Evolutionary conservation across 495 filamentous ascomycete genomes (phyloP), one percentile per base, ranked within the genome.

Genomic region (Penicillium taxi): DNA sequence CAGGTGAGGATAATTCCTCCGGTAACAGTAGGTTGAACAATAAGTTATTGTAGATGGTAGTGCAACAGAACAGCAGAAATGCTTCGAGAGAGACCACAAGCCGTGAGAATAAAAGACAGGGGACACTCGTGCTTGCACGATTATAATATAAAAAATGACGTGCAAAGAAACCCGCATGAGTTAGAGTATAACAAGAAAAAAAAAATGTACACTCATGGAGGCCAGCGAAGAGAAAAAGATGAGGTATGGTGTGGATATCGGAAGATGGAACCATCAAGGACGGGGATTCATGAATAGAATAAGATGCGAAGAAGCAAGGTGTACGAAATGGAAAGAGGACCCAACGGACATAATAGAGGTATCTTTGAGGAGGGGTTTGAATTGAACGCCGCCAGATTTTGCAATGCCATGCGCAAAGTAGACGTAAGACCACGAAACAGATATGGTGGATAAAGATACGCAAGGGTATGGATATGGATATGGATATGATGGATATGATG

Each of bases 351-450:
- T 56, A 52, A 63, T 62, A 52, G 25, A 64, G 62, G 62, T 66
- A 66, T 68, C 60, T 66, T 61, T 41, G 50, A 48, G 37, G 50
- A 48, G 37, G 36, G 28, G 41, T 48, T 56, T 48, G 55, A 56
- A 56, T 51, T 52, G 55, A 52, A 66, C 62, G 60, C 61, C 61
- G 50, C 57, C 56, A 55, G 44, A 54, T 54, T 63, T 53, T 56
- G 49, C 56, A 59, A 65, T 67, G 63, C 63, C 61, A 65, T 67
- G 59, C 57, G 55, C 51, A 40, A 37, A 56, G 46, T 46, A 51
- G 50, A 60, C 52, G 42, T 53, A 49, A 49, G 53, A 58, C 50
- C 40, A 52, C 42, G 54, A 38, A 50, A 44, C n/a, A n/a, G n/a
- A n/a, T n/a, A n/a, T n/a, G n/a, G n/a, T n/a, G n/a, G n/a, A n/a